phyloP scores from a whole-genome alignment of 1,284 basidiomycete genomes.

The Microbotryum saponariae region DNA sequence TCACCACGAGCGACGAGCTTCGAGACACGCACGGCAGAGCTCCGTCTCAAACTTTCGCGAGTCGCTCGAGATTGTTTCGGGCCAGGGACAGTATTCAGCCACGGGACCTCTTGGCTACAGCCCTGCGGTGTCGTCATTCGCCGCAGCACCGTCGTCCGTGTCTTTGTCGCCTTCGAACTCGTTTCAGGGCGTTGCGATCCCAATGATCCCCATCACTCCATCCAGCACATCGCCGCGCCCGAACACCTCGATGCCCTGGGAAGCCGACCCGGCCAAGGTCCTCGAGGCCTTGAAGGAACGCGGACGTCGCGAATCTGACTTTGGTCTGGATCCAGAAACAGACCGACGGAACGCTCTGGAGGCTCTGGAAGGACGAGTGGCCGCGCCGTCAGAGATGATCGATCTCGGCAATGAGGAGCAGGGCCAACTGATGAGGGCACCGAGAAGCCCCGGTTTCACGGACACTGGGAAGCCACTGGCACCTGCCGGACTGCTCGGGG shows the following conservation, averaged over 20 bases:
- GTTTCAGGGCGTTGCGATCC: not conserved
- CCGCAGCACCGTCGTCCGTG: not conserved
- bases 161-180: not conserved
- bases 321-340: constrained; percentile 7
- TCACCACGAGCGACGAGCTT: constrained; percentile 31
- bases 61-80: constrained; percentile 36
- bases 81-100: constrained; percentile 10
- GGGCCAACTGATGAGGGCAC: constrained; percentile 24
- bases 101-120: constrained; percentile 9
- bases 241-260: constrained; percentile 8
- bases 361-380: constrained; percentile 30
- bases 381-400: constrained; percentile 29
- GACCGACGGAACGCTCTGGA: constrained; percentile 28
- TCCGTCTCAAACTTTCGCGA: constrained; percentile 35
- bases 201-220: not conserved
- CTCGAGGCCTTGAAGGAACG: constrained; percentile 32
- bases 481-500: no score
- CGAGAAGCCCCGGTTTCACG: constrained; percentile 10
- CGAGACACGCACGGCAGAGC: constrained; percentile 32
- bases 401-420: constrained; percentile 20
- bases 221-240: constrained; percentile 1
- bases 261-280: constrained; percentile 26
- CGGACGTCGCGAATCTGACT: constrained; percentile 20
- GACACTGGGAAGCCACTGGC: not conserved
- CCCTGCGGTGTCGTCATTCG: constrained; percentile 23